Conservation (phyloP, 768 basidiomycete species). For the Mycena galericulata region DNA sequence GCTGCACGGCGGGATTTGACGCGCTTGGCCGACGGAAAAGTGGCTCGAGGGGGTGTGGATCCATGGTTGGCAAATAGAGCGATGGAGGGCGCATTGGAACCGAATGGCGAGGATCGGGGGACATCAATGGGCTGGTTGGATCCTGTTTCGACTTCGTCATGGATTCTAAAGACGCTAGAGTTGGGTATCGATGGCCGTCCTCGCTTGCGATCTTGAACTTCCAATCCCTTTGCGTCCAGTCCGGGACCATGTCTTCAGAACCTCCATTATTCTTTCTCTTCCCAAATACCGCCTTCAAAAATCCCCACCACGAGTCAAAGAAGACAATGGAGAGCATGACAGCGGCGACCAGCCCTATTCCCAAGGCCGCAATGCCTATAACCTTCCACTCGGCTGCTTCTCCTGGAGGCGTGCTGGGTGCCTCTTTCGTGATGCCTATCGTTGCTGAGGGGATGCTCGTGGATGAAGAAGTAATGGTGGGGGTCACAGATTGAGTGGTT, state of each 20-base stretch:
- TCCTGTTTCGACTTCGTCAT: slow-evolving; percentile 45
- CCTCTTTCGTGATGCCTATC: slow-evolving; percentile 28
- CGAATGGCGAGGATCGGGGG: slow-evolving; percentile 36
- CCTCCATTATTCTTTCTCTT: slow-evolving; percentile 50
- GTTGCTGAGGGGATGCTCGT: slow-evolving; percentile 26
- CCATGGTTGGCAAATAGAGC: slow-evolving; percentile 39
- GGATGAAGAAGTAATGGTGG: slow-evolving; percentile 16
- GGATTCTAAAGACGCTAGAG: slow-evolving; percentile 53
- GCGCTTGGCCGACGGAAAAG: slow-evolving; percentile 49
- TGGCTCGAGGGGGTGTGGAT: slow-evolving; percentile 52
- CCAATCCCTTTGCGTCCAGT: slow-evolving; percentile 74
- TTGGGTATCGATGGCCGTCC: slow-evolving; percentile 62
- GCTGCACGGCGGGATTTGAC: slow-evolving; percentile 24
- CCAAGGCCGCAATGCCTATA: slow-evolving; percentile 74
- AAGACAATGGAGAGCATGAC: slow-evolving; percentile 70
- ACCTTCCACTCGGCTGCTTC: slow-evolving; percentile 74
- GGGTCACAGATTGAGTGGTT: neutral
- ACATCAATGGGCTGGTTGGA: slow-evolving; percentile 19
- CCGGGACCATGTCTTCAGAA: slow-evolving; percentile 69
- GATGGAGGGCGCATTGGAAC: slow-evolving; percentile 32
- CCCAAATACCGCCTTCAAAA: slow-evolving; percentile 63
- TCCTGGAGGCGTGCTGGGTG: slow-evolving; percentile 49
- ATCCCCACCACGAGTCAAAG: slow-evolving; percentile 79
- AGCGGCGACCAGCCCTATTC: slow-evolving; percentile 68
- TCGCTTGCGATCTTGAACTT: slow-evolving; percentile 62